Conservation (phyloP, 164 flowering plant genomes). For the Vitis rotundifolia region DNA sequence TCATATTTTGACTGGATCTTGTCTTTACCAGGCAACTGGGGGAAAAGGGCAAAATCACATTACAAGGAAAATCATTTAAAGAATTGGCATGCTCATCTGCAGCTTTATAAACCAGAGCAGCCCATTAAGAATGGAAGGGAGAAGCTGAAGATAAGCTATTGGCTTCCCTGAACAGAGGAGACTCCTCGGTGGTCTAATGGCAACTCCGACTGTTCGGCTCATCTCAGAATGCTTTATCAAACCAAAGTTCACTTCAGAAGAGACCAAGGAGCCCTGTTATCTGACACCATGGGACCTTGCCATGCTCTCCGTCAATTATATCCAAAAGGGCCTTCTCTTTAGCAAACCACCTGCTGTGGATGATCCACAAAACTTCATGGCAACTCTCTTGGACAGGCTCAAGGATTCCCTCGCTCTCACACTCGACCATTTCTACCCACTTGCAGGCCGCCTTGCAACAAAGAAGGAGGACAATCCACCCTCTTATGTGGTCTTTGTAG, state of each 20-base stretch:
- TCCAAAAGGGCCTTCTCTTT: slow-evolving; percentile 63
- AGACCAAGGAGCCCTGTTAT: slow-evolving; percentile 22
- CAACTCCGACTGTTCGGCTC: slow-evolving; percentile 5
- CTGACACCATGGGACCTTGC: slow-evolving; percentile 47
- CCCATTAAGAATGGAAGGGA: no score
- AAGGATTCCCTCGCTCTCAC: slow-evolving; percentile 43
- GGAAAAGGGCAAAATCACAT: no score
- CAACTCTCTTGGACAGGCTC: slow-evolving; percentile 31
- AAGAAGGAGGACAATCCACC: slow-evolving; percentile 15
- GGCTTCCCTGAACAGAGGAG: not conserved
- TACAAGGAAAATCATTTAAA: no score
- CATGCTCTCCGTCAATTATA: slow-evolving; percentile 43
- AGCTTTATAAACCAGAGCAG: no score
- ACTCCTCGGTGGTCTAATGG: not conserved
- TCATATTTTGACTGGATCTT: no score
- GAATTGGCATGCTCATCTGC: no score
- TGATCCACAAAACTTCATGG: slow-evolving; percentile 1
- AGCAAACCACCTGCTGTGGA: slow-evolving; percentile 22
- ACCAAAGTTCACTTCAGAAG: slow-evolving; percentile 19
- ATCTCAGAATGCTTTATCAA: slow-evolving; percentile 42
- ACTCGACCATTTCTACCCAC: slow-evolving; percentile 54
- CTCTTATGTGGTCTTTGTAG: slow-evolving; percentile 29
- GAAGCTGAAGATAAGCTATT: not conserved
- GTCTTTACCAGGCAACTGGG: no score
- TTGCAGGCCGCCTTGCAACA: slow-evolving; percentile 52